Percentiles rank a stretch among this genome's conserved stretches.
These are phyloP conservation scores for Actinomortierella wolfii DNA, from an alignment of 371 early-diverging fungal genomes.

Conservation along the genomic window DNA sequence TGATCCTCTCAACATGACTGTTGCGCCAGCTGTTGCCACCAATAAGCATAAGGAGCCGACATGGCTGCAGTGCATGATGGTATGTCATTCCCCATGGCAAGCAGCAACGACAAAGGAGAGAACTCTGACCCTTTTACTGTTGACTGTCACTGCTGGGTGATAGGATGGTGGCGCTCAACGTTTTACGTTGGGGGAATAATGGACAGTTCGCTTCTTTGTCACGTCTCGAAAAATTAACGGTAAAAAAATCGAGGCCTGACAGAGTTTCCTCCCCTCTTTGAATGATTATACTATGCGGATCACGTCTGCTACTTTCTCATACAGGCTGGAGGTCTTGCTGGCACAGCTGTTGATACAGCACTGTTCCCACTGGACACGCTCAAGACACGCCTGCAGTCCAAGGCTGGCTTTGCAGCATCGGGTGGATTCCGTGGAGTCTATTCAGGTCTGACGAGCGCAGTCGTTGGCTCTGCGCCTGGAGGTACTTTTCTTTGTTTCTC, in stretches of 20 bases:
- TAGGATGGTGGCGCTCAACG: slow-evolving; percentile 47
- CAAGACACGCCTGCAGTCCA: slow-evolving; percentile 90
- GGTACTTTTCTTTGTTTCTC: slow-evolving; percentile 52
- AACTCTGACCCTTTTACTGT: not conserved
- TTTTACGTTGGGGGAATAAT: not conserved
- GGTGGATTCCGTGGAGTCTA: slow-evolving; percentile 95
- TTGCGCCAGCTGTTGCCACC: slow-evolving; percentile 6
- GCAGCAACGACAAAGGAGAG: not conserved
- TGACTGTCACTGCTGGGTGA: not conserved
- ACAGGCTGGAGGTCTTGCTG: slow-evolving; percentile 83
- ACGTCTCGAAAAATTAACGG: not conserved
- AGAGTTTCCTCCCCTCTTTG: not conserved
- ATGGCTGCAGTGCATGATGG: slow-evolving; percentile 39
- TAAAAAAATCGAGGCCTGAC: not conserved
- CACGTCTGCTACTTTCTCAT: slow-evolving; percentile 43
- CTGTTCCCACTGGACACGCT: slow-evolving; percentile 94
- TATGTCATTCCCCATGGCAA: slow-evolving; percentile 11
- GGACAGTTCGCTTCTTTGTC: slow-evolving; percentile 27
- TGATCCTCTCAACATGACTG: slow-evolving; percentile 24
- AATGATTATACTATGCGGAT: slow-evolving; percentile 41
- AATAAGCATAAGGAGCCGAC: slow-evolving; percentile 22
- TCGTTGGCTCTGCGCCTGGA: slow-evolving; percentile 92
- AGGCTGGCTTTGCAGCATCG: slow-evolving; percentile 83
- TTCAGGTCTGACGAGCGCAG: slow-evolving; percentile 88
- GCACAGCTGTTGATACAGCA: slow-evolving; percentile 85